Evolutionary conservation across 2,329 filamentous ascomycete species (phyloP).

Genomic region (Aspergillus pseudoglaucus): DNA sequence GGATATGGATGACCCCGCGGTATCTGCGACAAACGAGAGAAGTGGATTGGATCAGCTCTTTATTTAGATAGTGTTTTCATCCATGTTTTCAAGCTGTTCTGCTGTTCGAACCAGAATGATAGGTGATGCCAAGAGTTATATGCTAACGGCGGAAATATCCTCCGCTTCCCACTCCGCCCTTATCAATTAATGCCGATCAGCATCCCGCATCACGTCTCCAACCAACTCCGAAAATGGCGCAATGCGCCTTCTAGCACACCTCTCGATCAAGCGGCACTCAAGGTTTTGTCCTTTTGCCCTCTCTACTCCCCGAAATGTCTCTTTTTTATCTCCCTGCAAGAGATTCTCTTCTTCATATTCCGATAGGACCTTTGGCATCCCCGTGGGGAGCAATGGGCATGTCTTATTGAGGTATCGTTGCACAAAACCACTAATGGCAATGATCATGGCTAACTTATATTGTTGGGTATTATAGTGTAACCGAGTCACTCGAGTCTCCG

Average conservation of each 20-base stretch:
- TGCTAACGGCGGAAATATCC: not conserved
- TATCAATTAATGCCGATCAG: not conserved
- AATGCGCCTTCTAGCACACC: conserved; percentile 16
- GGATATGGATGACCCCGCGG: conserved; percentile 38
- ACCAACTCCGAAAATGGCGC: conserved; percentile 9
- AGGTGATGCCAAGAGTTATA: not conserved
- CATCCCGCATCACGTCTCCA: not conserved
- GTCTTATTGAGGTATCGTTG: conserved; percentile 20
- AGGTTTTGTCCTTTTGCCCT: not conserved
- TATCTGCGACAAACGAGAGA: conserved; percentile 24
- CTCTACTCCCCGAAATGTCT: not conserved
- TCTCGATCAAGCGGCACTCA: not conserved
- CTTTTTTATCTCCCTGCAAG: not conserved
- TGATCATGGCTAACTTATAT: not conserved
- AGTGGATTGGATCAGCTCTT: not conserved
- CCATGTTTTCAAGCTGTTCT: not conserved
- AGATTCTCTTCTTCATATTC: conserved; percentile 8
- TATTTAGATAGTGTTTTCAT: not conserved
- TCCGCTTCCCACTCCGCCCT: not conserved
- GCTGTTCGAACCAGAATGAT: not conserved
- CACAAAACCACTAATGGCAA: too few relatives aligned
- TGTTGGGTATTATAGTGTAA: conserved; percentile 12
- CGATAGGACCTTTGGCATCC: conserved; percentile 19
- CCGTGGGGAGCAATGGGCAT: conserved; percentile 23
- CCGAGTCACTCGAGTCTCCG: conserved; percentile 6